Base-by-base conservation (phyloP, 148 eudicot genomes). In the Linanthus parryae region DNA sequence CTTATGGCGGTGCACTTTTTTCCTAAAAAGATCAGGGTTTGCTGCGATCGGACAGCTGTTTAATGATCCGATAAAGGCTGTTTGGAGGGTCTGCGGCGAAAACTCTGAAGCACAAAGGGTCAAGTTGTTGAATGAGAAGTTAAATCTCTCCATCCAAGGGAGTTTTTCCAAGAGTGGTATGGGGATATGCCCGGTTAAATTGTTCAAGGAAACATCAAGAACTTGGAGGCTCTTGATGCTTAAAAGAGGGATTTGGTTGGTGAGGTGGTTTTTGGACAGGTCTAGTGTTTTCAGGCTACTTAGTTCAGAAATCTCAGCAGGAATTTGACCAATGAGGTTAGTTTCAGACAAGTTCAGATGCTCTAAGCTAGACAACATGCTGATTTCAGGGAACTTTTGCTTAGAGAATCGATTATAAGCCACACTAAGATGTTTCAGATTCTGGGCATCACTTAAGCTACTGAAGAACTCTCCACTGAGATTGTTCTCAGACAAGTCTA, bases 41-140 rank as follows among this genome's bases (percentile, higher is more conserved):
- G 82, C 86, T 40, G 86, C 82, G 44, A 80, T 70, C 0, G 86
- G 86, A 37, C 86, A 80, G 39, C 79, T 70, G 25, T 68, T 73
- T 2, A 57, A 12, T 8, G 79, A 67, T 37, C 82, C 86, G 17
- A 80, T 44, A 47, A 80, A 80, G 23, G 86, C 64, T 2, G 69
- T 33, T 51, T 70, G 69, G n/a, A 73, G 59, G 33, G 72, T 64
- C 61, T 63, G 23, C 0, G 54, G 52, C 7, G 76, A 57, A 15
- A 73, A 17, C 18, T 44, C 46, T 5, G 74, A 57, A 47, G 49
- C 67, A 67, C 86, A 80, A 31, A 80, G 47, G 54, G 65, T 70
- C 10, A 80, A 48, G 48, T 80, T 80, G 58, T 80, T 80, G 66
- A 67, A 76, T 23, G 86, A 80, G 60, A 80, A 80, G 47, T 80